Conservation (phyloP, 495 filamentous ascomycete genomes). For the Podospora comata region DNA sequence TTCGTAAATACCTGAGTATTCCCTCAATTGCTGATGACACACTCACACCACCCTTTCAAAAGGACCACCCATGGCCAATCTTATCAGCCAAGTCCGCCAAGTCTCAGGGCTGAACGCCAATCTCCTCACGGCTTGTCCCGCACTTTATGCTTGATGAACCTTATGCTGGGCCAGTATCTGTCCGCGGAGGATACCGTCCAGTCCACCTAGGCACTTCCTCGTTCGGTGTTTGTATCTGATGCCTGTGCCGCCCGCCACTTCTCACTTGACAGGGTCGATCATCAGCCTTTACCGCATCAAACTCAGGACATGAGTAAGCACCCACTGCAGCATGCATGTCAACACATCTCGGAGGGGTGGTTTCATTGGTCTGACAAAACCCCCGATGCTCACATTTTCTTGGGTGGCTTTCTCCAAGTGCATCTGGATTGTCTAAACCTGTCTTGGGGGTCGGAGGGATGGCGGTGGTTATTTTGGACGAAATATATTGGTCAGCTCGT, state of each 20-base stretch:
- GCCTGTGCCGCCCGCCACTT: not conserved
- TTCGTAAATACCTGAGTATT: too few species aligned
- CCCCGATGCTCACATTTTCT: not conserved
- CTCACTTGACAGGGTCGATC: not conserved
- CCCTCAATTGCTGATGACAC: too few species aligned
- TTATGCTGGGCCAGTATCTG: not conserved
- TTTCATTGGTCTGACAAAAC: not conserved
- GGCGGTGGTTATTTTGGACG: not conserved
- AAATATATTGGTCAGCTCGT: not conserved
- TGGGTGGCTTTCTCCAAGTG: not conserved
- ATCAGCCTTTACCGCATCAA: not conserved
- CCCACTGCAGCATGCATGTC: not conserved
- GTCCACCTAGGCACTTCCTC: not conserved
- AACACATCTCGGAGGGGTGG: not conserved
- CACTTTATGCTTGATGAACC: not conserved
- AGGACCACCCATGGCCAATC: too few species aligned
- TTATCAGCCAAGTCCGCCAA: not conserved
- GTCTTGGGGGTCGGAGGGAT: not conserved
- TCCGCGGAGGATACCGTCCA: not conserved
- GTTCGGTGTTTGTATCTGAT: not conserved
- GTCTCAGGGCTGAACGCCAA: not conserved
- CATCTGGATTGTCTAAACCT: not conserved
- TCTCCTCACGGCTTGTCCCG: not conserved
- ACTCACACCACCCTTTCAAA: too few species aligned
- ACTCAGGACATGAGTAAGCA: not conserved